Evolutionary conservation across 768 basidiomycete genomes (phyloP).

Genomic region (Auriculariales sp.): DNA sequence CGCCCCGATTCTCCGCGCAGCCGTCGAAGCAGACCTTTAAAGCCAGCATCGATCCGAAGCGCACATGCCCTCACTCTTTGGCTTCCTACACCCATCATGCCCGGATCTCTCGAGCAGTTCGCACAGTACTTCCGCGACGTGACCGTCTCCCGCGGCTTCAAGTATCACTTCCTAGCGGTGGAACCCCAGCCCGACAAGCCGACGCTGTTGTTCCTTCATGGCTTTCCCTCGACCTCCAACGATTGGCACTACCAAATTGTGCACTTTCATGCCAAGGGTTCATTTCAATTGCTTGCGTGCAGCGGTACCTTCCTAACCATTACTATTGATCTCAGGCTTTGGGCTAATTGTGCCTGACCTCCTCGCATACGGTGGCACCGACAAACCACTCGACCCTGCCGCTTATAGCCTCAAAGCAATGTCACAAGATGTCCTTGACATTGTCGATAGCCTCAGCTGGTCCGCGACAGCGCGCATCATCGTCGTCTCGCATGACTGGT

Average conservation of each 20-base stretch:
- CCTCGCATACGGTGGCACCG: conserved; percentile 37
- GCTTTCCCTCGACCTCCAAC: conserved; percentile 27
- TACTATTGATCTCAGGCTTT: conserved; percentile 11
- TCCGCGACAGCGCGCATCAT: conserved; percentile 18
- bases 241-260: conserved; percentile 27
- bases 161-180: conserved; percentile 22
- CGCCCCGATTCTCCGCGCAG: too few species aligned
- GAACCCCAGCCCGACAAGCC: conserved; percentile 13
- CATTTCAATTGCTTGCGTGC: not conserved
- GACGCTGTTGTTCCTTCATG: conserved; percentile 28
- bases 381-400: conserved; percentile 25
- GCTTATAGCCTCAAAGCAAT: conserved; percentile 22
- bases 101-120: not conserved
- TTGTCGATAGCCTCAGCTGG: conserved; percentile 26
- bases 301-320: not conserved
- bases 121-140: conserved; percentile 15
- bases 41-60: too few species aligned
- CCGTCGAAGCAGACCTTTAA: too few species aligned
- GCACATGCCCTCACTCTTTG: too few species aligned
- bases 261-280: conserved; percentile 22
- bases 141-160: conserved; percentile 18
- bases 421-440: conserved; percentile 25
- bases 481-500: conserved; percentile 33
- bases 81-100: too few species aligned
- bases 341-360: conserved; percentile 35